phyloP scores from a whole-genome alignment of 768 basidiomycete species.

The Termitomyces sp. region DNA sequence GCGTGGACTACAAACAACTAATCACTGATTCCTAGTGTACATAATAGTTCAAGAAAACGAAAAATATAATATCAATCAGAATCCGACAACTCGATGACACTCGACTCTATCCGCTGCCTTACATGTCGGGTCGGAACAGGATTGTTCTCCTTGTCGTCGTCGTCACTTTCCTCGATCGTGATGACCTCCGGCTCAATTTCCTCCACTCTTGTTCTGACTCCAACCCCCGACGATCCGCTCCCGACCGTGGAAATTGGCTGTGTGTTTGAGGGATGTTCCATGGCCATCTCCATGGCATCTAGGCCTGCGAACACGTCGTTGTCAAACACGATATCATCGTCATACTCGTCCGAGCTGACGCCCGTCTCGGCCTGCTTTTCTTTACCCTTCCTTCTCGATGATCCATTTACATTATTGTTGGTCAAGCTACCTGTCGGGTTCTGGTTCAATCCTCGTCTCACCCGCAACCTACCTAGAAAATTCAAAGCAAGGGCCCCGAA shows the following conservation, averaged over 20 bases:
- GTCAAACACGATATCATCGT: slow-evolving; percentile 19
- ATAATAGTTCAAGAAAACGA: not conserved
- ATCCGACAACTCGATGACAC: slow-evolving; percentile 55
- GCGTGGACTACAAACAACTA: not conserved
- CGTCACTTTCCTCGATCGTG: slow-evolving; percentile 37
- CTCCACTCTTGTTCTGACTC: not conserved
- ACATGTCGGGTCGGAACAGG: slow-evolving; percentile 47
- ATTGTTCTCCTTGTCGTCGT: slow-evolving; percentile 61
- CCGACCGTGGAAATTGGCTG: slow-evolving; percentile 4
- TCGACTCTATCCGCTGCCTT: slow-evolving; percentile 28
- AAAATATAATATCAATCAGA: slow-evolving; percentile 28
- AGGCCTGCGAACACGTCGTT: slow-evolving; percentile 23
- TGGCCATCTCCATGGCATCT: slow-evolving; percentile 20
- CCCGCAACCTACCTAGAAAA: slow-evolving; percentile 3
- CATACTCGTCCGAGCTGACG: slow-evolving; percentile 15
- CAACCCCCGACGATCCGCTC: not conserved
- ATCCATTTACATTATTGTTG: not conserved
- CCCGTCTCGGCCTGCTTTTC: not conserved
- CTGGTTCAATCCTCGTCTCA: not conserved
- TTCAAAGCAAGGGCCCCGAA: slow-evolving; percentile 1
- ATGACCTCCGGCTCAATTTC: slow-evolving; percentile 26
- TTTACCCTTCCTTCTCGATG: not conserved
- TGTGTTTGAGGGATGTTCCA: not conserved
- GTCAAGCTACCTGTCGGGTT: not conserved
- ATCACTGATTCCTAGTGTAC: not conserved